Conservation (phyloP, 2,329 filamentous ascomycete genomes). For the Clonostachys solani region DNA sequence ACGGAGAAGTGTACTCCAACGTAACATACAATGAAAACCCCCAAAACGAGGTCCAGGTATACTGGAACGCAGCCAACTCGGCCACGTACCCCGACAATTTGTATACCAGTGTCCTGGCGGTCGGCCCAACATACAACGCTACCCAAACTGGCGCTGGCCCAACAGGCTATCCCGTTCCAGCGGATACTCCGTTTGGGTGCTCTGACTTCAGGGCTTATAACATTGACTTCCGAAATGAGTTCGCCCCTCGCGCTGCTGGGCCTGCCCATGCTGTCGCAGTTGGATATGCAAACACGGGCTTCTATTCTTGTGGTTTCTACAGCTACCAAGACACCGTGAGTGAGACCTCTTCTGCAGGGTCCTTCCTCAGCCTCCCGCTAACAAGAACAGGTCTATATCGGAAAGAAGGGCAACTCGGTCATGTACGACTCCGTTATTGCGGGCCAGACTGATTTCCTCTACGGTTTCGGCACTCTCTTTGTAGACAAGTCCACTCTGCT, state of each 20-base stretch:
- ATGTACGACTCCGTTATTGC: slow-evolving; percentile 57
- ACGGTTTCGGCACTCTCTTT: slow-evolving; percentile 63
- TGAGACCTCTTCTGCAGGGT: too few relatives aligned
- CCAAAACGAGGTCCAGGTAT: slow-evolving; percentile 47
- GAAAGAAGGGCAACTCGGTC: slow-evolving; percentile 63
- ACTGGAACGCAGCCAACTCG: slow-evolving; percentile 53
- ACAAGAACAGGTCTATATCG: slow-evolving; percentile 50
- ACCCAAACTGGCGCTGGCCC: slow-evolving; percentile 58
- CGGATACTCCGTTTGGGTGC: slow-evolving; percentile 59
- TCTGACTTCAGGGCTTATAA: slow-evolving; percentile 63
- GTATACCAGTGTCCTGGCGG: slow-evolving; percentile 55
- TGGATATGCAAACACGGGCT: slow-evolving; percentile 60
- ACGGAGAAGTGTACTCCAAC: slow-evolving; percentile 26
- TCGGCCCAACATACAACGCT: slow-evolving; percentile 60
- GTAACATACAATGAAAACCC: slow-evolving; percentile 32
- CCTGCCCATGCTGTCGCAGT: slow-evolving; percentile 58
- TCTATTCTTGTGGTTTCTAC: slow-evolving; percentile 63
- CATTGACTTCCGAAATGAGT: slow-evolving; percentile 60
- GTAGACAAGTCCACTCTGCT: slow-evolving; percentile 48
- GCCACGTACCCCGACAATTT: slow-evolving; percentile 50
- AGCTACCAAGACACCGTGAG: slow-evolving; percentile 63
- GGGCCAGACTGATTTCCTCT: slow-evolving; percentile 65
- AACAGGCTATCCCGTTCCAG: slow-evolving; percentile 56
- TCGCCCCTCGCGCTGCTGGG: slow-evolving; percentile 41
- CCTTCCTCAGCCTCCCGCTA: too few relatives aligned